phyloP scores from a whole-genome alignment of 208 protist genomes.

The Leishmania tropica region DNA sequence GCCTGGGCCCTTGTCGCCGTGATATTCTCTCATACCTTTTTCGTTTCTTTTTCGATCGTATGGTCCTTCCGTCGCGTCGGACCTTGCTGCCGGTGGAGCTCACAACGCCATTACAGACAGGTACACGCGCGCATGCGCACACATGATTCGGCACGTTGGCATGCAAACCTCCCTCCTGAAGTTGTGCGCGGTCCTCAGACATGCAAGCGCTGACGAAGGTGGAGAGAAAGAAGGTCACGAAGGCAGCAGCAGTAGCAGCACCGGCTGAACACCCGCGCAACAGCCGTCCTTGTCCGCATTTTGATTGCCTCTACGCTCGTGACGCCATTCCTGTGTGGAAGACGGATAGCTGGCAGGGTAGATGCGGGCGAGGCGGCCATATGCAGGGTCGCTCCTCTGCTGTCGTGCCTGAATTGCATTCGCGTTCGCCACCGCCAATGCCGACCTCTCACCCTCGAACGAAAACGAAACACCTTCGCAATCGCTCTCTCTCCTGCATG shows the following conservation, averaged over 20 bases:
- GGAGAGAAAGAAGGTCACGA: neutral
- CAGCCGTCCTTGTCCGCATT: neutral
- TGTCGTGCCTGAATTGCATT: neutral
- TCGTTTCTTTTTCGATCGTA: no score
- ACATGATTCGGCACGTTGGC: neutral
- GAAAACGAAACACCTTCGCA: neutral
- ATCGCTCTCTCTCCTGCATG: neutral
- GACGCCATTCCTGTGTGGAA: neutral
- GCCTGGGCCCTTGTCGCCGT: no score
- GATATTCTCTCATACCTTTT: no score
- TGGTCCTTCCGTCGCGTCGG: no score
- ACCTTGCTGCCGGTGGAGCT: no score
- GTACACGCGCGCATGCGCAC: neutral
- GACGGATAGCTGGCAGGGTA: neutral
- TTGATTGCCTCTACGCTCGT: neutral
- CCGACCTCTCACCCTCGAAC: no score
- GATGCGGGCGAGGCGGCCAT: neutral
- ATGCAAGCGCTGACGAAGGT: neutral
- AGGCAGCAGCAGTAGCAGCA: neutral
- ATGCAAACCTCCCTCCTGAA: neutral
- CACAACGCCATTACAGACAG: no score
- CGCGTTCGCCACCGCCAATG: neutral
- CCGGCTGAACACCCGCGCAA: neutral
- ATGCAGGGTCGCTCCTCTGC: neutral
- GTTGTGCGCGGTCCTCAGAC: neutral